These are phyloP conservation scores for Calendula officinalis DNA, from an alignment of 129 eudicot genomes.

Conservation along the genomic window DNA sequence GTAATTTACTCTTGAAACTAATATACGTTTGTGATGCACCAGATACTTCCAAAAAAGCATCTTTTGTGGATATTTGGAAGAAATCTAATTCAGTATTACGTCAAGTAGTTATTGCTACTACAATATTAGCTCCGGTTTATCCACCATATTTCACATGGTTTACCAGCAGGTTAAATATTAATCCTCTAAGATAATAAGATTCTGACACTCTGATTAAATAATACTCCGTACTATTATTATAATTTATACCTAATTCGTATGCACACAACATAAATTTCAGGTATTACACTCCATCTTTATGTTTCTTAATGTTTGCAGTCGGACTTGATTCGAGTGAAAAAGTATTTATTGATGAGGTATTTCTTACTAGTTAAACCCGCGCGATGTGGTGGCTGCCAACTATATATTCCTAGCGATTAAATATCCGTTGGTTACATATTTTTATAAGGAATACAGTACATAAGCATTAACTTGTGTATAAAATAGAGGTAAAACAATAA, in stretches of 20 bases:
- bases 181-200: background rate
- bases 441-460: too few relatives aligned
- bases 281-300: conserved; percentile 97
- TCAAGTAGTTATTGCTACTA: conserved; percentile 85
- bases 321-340: conserved; percentile 92
- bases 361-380: too few relatives aligned
- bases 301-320: conserved; percentile 96
- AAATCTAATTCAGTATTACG: conserved; percentile 81
- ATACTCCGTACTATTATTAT: background rate
- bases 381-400: too few relatives aligned
- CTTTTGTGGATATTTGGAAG: conserved; percentile 56
- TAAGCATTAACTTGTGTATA: too few relatives aligned
- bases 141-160: conserved; percentile 99
- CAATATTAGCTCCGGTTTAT: conserved; percentile 82
- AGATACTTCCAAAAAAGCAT: conserved; percentile 47
- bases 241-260: too few relatives aligned
- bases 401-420: too few relatives aligned
- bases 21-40: conserved; percentile 7
- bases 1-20: too few relatives aligned
- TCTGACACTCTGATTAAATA: background rate
- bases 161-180: conserved; percentile 64
- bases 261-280: too few relatives aligned
- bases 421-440: too few relatives aligned
- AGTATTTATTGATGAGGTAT: conserved; percentile 88
- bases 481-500: too few relatives aligned